A percentile compares a stretch with the other conserved stretches of the same genome.
phyloP scores from a whole-genome alignment of 305 asterid species.

The Solanum hybrid region DNA sequence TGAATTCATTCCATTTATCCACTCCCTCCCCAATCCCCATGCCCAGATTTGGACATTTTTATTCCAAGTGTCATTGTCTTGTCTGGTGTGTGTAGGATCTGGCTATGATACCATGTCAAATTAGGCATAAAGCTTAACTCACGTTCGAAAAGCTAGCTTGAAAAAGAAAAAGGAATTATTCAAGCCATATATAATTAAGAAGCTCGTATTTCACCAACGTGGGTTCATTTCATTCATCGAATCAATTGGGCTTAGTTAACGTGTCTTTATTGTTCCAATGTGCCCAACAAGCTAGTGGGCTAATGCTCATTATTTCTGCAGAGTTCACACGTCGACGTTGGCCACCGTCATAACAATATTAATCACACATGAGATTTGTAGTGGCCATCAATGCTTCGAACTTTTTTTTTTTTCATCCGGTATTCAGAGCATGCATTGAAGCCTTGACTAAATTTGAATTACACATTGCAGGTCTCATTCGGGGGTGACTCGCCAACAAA shows the following conservation, averaged over 20 bases:
- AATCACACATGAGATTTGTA: background rate
- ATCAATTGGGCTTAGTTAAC: background rate
- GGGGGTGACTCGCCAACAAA: accelerated
- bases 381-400: background rate
- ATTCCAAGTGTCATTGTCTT: background rate
- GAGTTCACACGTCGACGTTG: background rate
- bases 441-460: too few species aligned
- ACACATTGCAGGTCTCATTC: background rate
- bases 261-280: background rate
- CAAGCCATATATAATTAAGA: background rate
- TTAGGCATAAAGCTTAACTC: background rate
- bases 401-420: too few species aligned
- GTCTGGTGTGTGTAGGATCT: too few species aligned
- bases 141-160: background rate
- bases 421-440: accelerated
- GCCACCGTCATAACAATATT: background rate
- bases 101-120: background rate
- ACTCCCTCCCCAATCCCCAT: background rate
- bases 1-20: background rate
- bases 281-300: background rate
- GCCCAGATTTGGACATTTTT: background rate
- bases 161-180: background rate
- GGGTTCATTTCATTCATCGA: background rate
- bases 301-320: background rate
- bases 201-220: background rate